Conservation (phyloP, 768 basidiomycete genomes). For the Phylloporus sp. region DNA sequence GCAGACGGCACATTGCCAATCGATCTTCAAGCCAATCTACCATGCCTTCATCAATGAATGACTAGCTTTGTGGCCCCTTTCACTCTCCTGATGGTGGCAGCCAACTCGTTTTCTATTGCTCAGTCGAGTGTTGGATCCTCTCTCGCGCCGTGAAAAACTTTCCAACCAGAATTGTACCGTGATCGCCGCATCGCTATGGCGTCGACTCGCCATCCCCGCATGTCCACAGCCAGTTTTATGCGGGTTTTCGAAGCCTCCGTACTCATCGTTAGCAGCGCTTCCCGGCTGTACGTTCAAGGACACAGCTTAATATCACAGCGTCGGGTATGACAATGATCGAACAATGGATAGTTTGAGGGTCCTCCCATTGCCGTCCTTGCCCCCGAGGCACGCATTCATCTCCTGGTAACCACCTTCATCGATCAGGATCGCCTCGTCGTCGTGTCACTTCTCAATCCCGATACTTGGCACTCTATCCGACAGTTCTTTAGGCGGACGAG, state of each 20-base stretch:
- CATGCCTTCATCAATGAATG: neutral
- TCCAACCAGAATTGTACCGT: neutral
- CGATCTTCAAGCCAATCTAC: no score
- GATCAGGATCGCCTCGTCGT: slow-evolving; percentile 5
- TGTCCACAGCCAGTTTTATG: slow-evolving; percentile 12
- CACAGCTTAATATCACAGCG: neutral
- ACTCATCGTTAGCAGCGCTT: neutral
- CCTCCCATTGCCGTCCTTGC: slow-evolving; percentile 4
- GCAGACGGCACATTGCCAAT: neutral
- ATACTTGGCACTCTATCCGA: neutral
- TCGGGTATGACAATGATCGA: neutral
- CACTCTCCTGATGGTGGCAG: neutral
- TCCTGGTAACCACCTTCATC: neutral
- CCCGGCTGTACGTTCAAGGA: neutral
- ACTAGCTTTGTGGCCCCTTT: slow-evolving; percentile 10
- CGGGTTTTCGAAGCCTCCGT: neutral
- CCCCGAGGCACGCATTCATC: slow-evolving; percentile 1
- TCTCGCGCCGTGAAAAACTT: slow-evolving; percentile 5
- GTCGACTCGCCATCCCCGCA: slow-evolving; percentile 21
- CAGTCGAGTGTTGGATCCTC: slow-evolving; percentile 4
- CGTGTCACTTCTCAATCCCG: neutral
- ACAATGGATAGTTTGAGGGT: neutral
- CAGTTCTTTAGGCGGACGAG: no score
- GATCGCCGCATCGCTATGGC: slow-evolving; percentile 9
- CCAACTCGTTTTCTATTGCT: slow-evolving; percentile 10